Base-by-base conservation (phyloP, 2,329 filamentous ascomycete species). In the Thielaviopsis euricoi region DNA sequence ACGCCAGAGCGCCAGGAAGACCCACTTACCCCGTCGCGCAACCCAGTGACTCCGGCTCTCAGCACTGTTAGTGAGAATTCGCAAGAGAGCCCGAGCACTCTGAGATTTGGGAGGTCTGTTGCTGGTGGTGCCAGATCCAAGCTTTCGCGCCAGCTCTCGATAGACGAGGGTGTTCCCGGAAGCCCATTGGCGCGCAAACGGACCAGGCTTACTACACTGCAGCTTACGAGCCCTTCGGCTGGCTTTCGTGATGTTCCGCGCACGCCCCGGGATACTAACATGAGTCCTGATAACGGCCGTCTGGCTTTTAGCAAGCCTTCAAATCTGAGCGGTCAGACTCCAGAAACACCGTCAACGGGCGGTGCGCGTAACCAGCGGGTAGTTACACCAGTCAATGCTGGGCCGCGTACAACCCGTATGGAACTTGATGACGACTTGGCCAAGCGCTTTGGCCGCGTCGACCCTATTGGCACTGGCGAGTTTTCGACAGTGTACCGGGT, bases 401-500 rank as follows among this genome's bases (percentile, higher is more conserved):
- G 78, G 7, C 80, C 85, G 59, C 80, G 79, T n/a, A 78, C 80
- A 37, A 80, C 81, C 52, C 60, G 60, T 19, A 83, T 94, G 61
- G 78, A 74, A 17, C 64, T 91, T 17, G 91, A 97, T 66, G 79
- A 82, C 22, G 81, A 80, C 56, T 73, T 96, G 55, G 81, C 80
- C 13, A 78, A 81, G 3, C 82, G 86, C 57, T 98, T 98, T 67
- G 82, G 85, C 57, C 86, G 85, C 61, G 85, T 94, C 13, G 86
- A 89, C 64, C 77, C 84, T 60, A 79, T 91, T 63, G 91, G 91
- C 53, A 84, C 84, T 60, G 93, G 93, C 59, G 91, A 96, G 68
- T 98, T 98, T 67, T 97, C 93, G 0, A 81, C 86, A 58, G 93
- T 98, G 0, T 98, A 89, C 69, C 82, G 85, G 40, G 90, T 95